A percentile compares a stretch with the other conserved stretches of the same genome.
These are phyloP conservation scores for Carallia brachiata DNA, from an alignment of 345 rosid genomes.

Conservation along the genomic window DNA sequence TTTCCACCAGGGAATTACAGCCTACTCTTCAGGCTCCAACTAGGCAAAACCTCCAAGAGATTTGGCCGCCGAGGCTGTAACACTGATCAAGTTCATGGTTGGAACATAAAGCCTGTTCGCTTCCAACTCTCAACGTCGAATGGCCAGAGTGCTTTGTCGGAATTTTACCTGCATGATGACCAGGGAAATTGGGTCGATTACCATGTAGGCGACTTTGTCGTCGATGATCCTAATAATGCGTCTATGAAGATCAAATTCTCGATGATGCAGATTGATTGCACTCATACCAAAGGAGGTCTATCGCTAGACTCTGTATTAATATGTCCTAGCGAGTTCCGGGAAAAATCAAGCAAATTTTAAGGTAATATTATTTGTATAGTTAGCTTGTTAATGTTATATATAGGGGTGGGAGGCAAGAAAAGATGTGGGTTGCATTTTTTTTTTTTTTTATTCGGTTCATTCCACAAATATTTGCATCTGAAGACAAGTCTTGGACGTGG, in stretches of 20 bases:
- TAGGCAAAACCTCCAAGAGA: conserved; percentile 29
- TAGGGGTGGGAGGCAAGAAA: no score
- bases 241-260: conserved; percentile 28
- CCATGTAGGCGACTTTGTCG: conserved; percentile 33
- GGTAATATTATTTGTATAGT: neutral
- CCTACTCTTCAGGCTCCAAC: conserved; percentile 36
- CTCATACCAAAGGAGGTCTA: conserved; percentile 40
- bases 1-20: conserved; percentile 34
- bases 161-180: conserved; percentile 18
- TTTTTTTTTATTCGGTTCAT: neutral
- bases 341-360: conserved; percentile 11
- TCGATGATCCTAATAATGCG: conserved; percentile 6
- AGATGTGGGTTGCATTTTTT: conserved; percentile 3
- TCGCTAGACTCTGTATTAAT: conserved; percentile 34
- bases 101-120: conserved; percentile 39
- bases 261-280: conserved; percentile 44
- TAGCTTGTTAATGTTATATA: no score
- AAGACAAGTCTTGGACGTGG: neutral
- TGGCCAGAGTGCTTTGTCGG: conserved; percentile 29
- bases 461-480: conserved; percentile 8
- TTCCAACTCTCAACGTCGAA: conserved; percentile 33
- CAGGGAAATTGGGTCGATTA: conserved; percentile 33
- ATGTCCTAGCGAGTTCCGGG: conserved; percentile 17
- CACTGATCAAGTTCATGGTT: conserved; percentile 38
- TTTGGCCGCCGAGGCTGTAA: conserved; percentile 26